phyloP scores from a whole-genome alignment of 1,139 yeast species.

The Entelexis paramagnoliae region DNA sequence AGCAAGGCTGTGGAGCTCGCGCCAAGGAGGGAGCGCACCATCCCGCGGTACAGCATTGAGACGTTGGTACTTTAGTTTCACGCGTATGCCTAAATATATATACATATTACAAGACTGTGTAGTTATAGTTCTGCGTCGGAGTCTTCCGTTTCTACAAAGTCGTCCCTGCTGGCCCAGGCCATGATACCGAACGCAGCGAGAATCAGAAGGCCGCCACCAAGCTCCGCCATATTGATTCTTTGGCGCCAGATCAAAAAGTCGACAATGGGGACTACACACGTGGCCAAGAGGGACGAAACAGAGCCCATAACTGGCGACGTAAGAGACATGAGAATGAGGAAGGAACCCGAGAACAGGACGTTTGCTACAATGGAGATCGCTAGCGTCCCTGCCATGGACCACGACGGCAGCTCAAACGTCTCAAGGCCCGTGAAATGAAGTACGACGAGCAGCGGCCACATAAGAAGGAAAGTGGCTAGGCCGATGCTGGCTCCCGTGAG shows the following conservation, averaged over 20 bases:
- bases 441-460: slow-evolving; percentile 44
- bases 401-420: slow-evolving; percentile 45
- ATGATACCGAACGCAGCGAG: slow-evolving; percentile 59
- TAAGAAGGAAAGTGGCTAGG: slow-evolving; percentile 41
- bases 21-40: background rate
- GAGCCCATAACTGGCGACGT: slow-evolving; percentile 81
- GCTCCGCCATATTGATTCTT: slow-evolving; percentile 31
- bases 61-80: slow-evolving; percentile 10
- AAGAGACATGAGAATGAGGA: slow-evolving; percentile 68
- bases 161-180: slow-evolving; percentile 47
- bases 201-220: slow-evolving; percentile 35
- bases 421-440: slow-evolving; percentile 50
- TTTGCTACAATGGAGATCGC: slow-evolving; percentile 43
- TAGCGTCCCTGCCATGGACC: slow-evolving; percentile 33
- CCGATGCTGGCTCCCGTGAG: slow-evolving; percentile 53
- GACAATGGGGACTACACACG: slow-evolving; percentile 65
- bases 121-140: background rate
- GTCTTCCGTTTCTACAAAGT: slow-evolving; percentile 42
- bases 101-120: background rate
- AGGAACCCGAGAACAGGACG: slow-evolving; percentile 58
- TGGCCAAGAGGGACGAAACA: slow-evolving; percentile 69
- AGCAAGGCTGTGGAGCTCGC: background rate
- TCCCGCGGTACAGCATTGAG: slow-evolving; percentile 23
- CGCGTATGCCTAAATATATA: background rate
- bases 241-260: slow-evolving; percentile 67